Percentiles rank a stretch among this genome's conserved stretches.
Conservation (phyloP, 2,329 filamentous ascomycete genomes). For the Botrytis tulipae region DNA sequence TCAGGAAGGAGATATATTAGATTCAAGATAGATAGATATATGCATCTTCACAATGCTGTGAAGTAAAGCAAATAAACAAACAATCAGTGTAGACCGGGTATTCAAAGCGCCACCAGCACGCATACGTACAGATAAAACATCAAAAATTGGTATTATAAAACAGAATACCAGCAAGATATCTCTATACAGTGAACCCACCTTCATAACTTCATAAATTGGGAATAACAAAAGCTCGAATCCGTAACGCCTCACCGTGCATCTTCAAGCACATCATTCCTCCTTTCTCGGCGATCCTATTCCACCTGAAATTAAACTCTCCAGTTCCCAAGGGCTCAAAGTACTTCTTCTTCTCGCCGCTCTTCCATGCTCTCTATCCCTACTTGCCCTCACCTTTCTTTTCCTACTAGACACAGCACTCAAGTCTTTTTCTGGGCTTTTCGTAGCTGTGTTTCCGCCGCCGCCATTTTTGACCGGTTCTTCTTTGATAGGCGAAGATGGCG, state of each 20-base stretch:
- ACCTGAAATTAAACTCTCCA: slow-evolving; percentile 61
- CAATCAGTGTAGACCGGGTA: not conserved
- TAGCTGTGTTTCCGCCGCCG: not conserved
- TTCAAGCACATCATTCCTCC: slow-evolving; percentile 1
- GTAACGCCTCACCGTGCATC: slow-evolving; percentile 9
- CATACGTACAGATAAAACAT: slow-evolving; percentile 1
- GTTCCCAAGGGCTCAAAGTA: slow-evolving; percentile 72
- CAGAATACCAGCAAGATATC: not conserved
- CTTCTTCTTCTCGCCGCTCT: slow-evolving; percentile 65
- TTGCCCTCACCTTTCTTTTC: slow-evolving; percentile 44
- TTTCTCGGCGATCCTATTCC: slow-evolving; percentile 22
- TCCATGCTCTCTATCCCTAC: slow-evolving; percentile 38
- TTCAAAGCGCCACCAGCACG: not conserved
- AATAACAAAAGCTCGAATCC: slow-evolving; percentile 6
- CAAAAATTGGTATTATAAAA: not conserved
- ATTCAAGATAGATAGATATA: slow-evolving; percentile 8
- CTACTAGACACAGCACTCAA: slow-evolving; percentile 23
- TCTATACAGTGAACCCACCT: slow-evolving; percentile 9
- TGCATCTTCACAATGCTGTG: not conserved
- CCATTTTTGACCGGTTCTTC: slow-evolving; percentile 23
- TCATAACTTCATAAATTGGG: slow-evolving; percentile 17
- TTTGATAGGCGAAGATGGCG: slow-evolving; percentile 34
- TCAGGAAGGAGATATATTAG: not conserved
- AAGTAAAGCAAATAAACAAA: not conserved
- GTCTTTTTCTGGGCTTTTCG: slow-evolving; percentile 19